Conservation (phyloP, 306 rosid species). For the Ceratonia siliqua region DNA sequence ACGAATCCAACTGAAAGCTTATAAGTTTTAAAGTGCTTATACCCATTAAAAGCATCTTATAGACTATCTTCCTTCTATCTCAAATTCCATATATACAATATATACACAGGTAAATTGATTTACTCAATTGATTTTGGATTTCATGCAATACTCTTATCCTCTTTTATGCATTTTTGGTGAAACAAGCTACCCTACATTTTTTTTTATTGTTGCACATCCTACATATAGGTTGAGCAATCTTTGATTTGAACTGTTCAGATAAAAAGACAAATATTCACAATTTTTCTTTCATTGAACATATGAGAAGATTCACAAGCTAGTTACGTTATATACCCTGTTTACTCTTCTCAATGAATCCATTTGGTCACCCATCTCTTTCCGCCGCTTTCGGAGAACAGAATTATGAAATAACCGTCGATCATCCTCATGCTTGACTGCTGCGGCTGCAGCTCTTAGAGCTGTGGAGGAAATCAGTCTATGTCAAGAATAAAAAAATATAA, state of each 20-base stretch:
- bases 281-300: not conserved
- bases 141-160: conserved; percentile 10
- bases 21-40: not conserved
- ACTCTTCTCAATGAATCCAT: conserved; percentile 76
- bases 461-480: conserved; percentile 39
- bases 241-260: not conserved
- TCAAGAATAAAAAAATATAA: conserved; percentile 11
- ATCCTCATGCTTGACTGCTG: conserved; percentile 90
- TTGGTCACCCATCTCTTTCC: conserved; percentile 90
- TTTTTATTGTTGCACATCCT: not conserved
- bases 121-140: not conserved
- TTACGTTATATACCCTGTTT: conserved; percentile 60
- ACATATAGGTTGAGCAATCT: not conserved
- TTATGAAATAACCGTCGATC: conserved; percentile 90
- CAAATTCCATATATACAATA: not conserved
- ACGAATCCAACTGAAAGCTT: not conserved
- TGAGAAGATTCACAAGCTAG: conserved; percentile 27
- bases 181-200: not conserved
- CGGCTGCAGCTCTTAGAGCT: conserved; percentile 98
- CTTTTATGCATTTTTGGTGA: not conserved
- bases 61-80: not conserved
- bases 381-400: conserved; percentile 86
- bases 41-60: not conserved
- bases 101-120: not conserved
- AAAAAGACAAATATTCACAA: not conserved